These are phyloP conservation scores for Trichoderma sp. DNA, from an alignment of 2,329 filamentous ascomycete genomes.

Conservation along the genomic window DNA sequence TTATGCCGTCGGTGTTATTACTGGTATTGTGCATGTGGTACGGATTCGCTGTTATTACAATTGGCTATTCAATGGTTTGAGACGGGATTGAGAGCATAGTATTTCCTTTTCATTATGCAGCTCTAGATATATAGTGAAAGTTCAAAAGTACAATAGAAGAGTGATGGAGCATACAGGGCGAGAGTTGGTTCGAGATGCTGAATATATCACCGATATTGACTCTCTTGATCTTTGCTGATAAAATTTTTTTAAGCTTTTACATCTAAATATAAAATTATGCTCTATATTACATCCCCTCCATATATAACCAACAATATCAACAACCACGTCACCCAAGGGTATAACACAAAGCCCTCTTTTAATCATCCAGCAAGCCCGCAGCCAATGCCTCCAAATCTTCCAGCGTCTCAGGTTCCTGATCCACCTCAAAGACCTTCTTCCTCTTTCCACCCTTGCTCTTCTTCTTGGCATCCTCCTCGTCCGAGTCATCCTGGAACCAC, in stretches of 20 bases:
- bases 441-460: slow-evolving; percentile 45
- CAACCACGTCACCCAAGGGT: neutral
- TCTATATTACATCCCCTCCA: neutral
- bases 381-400: slow-evolving; percentile 79
- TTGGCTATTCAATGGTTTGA: neutral
- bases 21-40: neutral
- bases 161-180: neutral
- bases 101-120: too few species aligned
- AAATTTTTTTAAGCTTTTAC: neutral
- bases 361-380: slow-evolving; percentile 65
- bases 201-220: neutral
- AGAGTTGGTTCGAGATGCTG: neutral
- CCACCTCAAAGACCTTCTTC: slow-evolving; percentile 61
- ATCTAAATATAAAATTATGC: neutral
- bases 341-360: slow-evolving; percentile 18
- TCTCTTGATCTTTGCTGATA: neutral
- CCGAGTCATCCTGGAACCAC: slow-evolving; percentile 74
- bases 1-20: neutral
- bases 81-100: too few species aligned
- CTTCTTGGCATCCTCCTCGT: slow-evolving; percentile 45
- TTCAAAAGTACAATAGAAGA: neutral
- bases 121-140: too few species aligned
- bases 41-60: neutral
- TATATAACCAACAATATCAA: neutral
- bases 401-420: slow-evolving; percentile 73